Conservation (phyloP, 768 basidiomycete genomes). For the Tubosaeta brunneosetosa region DNA sequence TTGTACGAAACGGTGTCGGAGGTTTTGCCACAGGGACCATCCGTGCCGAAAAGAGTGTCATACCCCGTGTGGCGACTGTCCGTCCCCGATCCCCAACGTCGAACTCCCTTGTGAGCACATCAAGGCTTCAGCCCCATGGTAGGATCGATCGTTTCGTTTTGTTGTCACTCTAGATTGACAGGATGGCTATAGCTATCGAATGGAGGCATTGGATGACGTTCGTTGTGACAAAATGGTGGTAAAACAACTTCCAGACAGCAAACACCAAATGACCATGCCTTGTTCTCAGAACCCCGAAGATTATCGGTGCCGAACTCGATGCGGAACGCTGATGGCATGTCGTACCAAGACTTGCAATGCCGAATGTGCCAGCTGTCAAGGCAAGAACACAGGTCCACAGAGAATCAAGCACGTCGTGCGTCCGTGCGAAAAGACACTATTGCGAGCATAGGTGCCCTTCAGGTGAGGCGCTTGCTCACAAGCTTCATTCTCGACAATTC, state of each 20-base stretch:
- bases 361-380: conserved; percentile 48
- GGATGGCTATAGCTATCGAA: conserved; percentile 35
- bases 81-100: conserved; percentile 43
- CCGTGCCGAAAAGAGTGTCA: conserved; percentile 55
- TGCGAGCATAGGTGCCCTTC: conserved; percentile 65
- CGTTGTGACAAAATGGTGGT: conserved; percentile 40
- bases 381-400: neutral
- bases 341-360: conserved; percentile 50
- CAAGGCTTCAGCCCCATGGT: conserved; percentile 46
- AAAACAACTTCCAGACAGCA: conserved; percentile 48
- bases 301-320: conserved; percentile 38
- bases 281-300: conserved; percentile 44
- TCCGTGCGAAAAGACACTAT: conserved; percentile 45
- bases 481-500: neutral
- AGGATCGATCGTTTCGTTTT: conserved; percentile 10
- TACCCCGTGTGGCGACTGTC: conserved; percentile 49
- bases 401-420: conserved; percentile 41
- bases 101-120: conserved; percentile 56
- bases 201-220: conserved; percentile 42
- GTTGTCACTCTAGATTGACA: neutral
- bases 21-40: conserved; percentile 51
- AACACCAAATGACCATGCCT: conserved; percentile 44
- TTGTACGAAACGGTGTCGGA: conserved; percentile 47
- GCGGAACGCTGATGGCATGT: conserved; percentile 45
- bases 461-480: conserved; percentile 33